These are phyloP conservation scores for Trichaptum fuscoviolaceum DNA, from an alignment of 768 basidiomycete genomes.

Conservation along the genomic window DNA sequence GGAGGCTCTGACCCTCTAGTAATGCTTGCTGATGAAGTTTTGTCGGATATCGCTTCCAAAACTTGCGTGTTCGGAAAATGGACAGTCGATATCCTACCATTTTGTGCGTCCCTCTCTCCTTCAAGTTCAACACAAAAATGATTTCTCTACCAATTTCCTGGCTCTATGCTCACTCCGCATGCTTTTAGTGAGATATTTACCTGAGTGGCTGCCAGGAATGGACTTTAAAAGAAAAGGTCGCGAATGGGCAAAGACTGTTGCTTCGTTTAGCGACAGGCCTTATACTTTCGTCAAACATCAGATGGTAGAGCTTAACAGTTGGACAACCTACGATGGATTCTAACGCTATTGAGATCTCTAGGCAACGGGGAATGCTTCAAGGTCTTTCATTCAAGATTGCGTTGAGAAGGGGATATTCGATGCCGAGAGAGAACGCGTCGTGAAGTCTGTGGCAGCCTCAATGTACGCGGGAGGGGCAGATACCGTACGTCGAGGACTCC, in stretches of 20 bases:
- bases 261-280: constrained; percentile 20
- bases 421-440: constrained; percentile 1
- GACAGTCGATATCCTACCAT: too few species aligned
- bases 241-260: constrained; percentile 17
- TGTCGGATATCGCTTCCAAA: too few species aligned
- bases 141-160: too few species aligned
- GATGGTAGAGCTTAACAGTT: constrained; percentile 21
- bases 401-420: too few species aligned
- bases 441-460: constrained; percentile 15
- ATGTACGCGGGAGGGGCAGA: constrained; percentile 29
- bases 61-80: too few species aligned
- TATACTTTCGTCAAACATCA: constrained; percentile 27
- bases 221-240: constrained; percentile 29
- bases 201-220: constrained; percentile 36
- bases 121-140: too few species aligned
- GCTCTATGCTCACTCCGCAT: too few species aligned
- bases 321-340: too few species aligned
- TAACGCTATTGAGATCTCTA: not conserved
- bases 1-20: too few species aligned
- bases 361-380: constrained; percentile 3
- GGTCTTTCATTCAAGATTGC: constrained; percentile 6
- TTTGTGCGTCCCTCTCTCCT: too few species aligned
- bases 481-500: constrained; percentile 24
- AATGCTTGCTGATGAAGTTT: too few species aligned
- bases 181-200: constrained; percentile 32